Evolutionary conservation across 2,329 filamentous ascomycete genomes (phyloP), one percentile per base, ranked within the genome.

Genomic region (Aspergillus pseudoterreus): DNA sequence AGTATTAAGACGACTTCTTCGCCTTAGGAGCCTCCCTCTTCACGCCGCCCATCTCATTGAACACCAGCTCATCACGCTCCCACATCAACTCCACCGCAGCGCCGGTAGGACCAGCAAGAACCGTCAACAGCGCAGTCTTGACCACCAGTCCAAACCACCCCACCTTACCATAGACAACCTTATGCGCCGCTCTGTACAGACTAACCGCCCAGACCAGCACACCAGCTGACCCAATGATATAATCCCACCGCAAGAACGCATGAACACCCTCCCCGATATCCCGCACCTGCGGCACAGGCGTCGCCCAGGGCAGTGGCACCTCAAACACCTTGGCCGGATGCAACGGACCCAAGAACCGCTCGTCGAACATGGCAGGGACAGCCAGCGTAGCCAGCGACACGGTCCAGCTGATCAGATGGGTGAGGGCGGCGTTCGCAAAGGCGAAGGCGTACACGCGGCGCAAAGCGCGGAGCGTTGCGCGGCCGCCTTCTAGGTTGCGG

Each of bases 191-290:
- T 1, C 51, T 59, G 45, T 71, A 70, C 15, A 79, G 49, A 3
- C 67, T 63, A 3, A 73, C 47, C 3, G 73, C 71, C 78, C 78
- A 81, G 4, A 78, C 32, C 17, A 79, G 47, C 17, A 77, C 62
- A 1, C 73, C 71, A 0, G 59, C 51, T 1, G 72, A 71, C 1
- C 75, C 76, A 30, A 76, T 68, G 42, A 76, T 60, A 10, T 78
- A 64, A 57, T 81, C 78, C 72, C 76, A 81, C 33, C 77, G 71
- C 27, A 81, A 56, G 54, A 81, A 76, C 36, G 65, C 67, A 35
- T 75, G 70, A 9, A 73, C 69, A 0, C 78, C 75, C 17, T 72
- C 65, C 11, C 70, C 68, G 11, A 78, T 48, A 6, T 59, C 64
- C 15, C 63, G 54, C n/a, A 71, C 63, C 33, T 61, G 53, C 24